phyloP scores from a whole-genome alignment of 163 green algal species.

The Scenedesmus sp. region DNA sequence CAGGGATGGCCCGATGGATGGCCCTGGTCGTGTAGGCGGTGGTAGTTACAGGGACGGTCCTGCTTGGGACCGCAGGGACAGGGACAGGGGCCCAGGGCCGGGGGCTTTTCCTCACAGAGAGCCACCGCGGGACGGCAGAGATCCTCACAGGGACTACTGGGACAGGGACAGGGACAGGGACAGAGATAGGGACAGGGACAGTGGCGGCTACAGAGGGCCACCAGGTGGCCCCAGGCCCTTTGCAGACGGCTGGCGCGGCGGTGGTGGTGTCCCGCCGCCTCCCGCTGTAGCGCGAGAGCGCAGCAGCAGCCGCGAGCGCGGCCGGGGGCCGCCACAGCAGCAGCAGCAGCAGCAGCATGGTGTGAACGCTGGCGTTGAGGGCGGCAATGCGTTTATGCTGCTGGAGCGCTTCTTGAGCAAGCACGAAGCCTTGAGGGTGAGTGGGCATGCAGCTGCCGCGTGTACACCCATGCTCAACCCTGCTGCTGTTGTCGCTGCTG shows the following conservation, averaged over 20 bases:
- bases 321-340: constrained; percentile 4
- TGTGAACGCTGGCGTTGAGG: neutral
- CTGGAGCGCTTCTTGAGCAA: constrained; percentile 31
- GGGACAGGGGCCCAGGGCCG: neutral
- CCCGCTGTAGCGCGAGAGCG: neutral
- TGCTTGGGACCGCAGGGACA: neutral
- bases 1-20: neutral
- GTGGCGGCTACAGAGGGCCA: constrained; percentile 3
- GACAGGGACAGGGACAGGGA: neutral
- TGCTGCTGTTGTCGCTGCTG: neutral
- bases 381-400: constrained; percentile 1
- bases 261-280: neutral
- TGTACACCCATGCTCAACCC: neutral
- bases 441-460: neutral
- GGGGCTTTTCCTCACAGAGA: neutral
- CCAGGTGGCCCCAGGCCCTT: neutral
- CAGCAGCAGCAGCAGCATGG: neutral
- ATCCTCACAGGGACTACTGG: neutral
- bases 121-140: neutral
- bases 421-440: constrained; percentile 21
- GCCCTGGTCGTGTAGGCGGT: neutral
- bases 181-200: neutral
- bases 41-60: neutral
- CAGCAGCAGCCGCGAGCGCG: constrained; percentile 2
- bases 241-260: neutral